phyloP scores from a whole-genome alignment of 2,329 filamentous ascomycete genomes.

The Phoma herbarum region DNA sequence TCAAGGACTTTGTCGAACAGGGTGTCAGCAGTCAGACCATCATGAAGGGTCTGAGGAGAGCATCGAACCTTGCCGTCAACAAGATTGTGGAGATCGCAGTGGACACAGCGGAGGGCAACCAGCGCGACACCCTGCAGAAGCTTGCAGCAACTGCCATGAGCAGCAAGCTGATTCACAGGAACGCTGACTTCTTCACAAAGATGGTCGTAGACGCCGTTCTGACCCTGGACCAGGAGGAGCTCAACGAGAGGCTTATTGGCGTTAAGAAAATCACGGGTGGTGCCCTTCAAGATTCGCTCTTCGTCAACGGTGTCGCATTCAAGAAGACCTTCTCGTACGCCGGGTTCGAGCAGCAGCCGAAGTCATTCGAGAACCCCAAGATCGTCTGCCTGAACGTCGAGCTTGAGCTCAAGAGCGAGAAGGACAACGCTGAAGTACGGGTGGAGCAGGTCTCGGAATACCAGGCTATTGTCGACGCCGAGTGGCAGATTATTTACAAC shows the following conservation, averaged over 20 bases:
- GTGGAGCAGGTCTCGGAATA: slow-evolving; percentile 99
- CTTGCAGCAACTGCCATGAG: slow-evolving; percentile 97
- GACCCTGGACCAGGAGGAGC: slow-evolving; percentile 92
- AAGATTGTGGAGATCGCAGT: slow-evolving; percentile 98
- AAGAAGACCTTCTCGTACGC: slow-evolving; percentile 99
- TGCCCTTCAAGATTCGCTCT: slow-evolving; percentile 93
- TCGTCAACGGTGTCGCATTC: slow-evolving; percentile 98
- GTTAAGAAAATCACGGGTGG: slow-evolving; percentile 98
- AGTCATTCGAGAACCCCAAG: slow-evolving; percentile 91
- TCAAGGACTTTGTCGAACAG: slow-evolving; percentile 95
- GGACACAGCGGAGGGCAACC: slow-evolving; percentile 80
- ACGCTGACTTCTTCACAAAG: slow-evolving; percentile 96
- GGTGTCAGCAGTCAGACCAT: slow-evolving; percentile 97
- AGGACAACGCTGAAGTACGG: slow-evolving; percentile 97
- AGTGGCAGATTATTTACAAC: slow-evolving; percentile 99
- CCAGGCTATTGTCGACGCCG: slow-evolving; percentile 97
- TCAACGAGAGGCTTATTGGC: slow-evolving; percentile 97
- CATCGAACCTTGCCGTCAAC: slow-evolving; percentile 91
- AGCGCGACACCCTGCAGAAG: slow-evolving; percentile 86
- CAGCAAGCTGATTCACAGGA: slow-evolving; percentile 98
- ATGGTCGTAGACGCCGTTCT: slow-evolving; percentile 97
- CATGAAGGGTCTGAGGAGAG: slow-evolving; percentile 92
- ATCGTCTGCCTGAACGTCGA: slow-evolving; percentile 98
- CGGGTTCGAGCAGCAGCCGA: slow-evolving; percentile 98
- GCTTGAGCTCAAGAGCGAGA: slow-evolving; percentile 97